Evolutionary conservation across 352 stramenopile species (phyloP).

Genomic region (Phytophthora citricola): DNA sequence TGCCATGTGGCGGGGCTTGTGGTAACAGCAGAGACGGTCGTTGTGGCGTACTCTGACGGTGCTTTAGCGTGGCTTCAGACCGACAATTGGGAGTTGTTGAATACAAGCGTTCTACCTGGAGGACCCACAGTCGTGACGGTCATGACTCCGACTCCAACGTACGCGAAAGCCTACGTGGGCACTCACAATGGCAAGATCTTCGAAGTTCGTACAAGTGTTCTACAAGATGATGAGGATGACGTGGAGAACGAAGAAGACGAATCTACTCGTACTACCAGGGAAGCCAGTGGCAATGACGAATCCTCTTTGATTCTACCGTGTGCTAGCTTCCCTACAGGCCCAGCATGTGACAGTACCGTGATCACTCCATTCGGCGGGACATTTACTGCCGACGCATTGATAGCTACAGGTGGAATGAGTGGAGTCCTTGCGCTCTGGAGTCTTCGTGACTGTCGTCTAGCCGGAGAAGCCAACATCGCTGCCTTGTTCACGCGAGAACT

Average conservation of each 20-base stretch:
- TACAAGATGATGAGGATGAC: slow-evolving; percentile 66
- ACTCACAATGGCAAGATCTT: slow-evolving; percentile 65
- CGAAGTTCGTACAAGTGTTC: slow-evolving; percentile 63
- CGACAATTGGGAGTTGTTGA: slow-evolving; percentile 51
- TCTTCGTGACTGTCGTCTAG: slow-evolving; percentile 48
- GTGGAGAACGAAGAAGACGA: slow-evolving; percentile 69
- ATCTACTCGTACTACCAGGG: background rate
- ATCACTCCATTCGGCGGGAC: slow-evolving; percentile 66
- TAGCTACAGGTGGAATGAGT: slow-evolving; percentile 59
- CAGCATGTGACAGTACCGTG: slow-evolving; percentile 49
- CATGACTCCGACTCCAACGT: slow-evolving; percentile 58
- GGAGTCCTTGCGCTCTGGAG: slow-evolving; percentile 64
- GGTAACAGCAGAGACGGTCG: slow-evolving; percentile 57
- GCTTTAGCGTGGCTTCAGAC: slow-evolving; percentile 57
- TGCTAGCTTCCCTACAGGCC: slow-evolving; percentile 58
- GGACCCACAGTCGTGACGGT: slow-evolving; percentile 33
- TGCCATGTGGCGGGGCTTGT: slow-evolving; percentile 56
- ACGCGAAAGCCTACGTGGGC: slow-evolving; percentile 66
- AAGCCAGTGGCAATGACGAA: slow-evolving; percentile 12
- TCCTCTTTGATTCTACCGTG: slow-evolving; percentile 49
- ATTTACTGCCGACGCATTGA: slow-evolving; percentile 49
- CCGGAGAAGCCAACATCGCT: slow-evolving; percentile 47
- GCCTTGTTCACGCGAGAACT: slow-evolving; percentile 48
- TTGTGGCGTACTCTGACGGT: slow-evolving; percentile 61
- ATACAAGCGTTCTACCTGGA: slow-evolving; percentile 40